phyloP scores from a whole-genome alignment of 2,329 filamentous ascomycete species.

The Trichoderma arundinaceum region DNA sequence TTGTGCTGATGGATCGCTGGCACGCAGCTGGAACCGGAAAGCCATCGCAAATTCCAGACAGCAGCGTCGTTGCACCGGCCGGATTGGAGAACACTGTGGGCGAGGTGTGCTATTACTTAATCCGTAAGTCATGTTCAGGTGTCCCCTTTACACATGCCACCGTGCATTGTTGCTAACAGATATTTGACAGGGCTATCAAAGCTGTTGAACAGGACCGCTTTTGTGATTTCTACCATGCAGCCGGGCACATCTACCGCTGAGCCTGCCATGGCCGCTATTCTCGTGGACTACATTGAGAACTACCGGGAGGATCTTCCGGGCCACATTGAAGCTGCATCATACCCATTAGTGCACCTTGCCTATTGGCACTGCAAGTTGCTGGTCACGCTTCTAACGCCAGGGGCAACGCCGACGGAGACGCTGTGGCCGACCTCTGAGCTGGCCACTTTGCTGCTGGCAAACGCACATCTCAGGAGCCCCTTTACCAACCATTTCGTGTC shows the following conservation, averaged over 20 bases:
- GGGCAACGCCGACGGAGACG: slow-evolving; percentile 60
- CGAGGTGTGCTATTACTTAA: slow-evolving; percentile 66
- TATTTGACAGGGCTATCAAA: slow-evolving; percentile 57
- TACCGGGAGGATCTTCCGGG: slow-evolving; percentile 69
- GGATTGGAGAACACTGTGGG: slow-evolving; percentile 67
- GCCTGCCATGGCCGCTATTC: slow-evolving; percentile 43
- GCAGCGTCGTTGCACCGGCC: slow-evolving; percentile 63
- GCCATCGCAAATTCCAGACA: slow-evolving; percentile 66
- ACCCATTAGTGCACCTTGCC: slow-evolving; percentile 66
- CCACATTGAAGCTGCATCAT: slow-evolving; percentile 56
- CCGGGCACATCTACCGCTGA: slow-evolving; percentile 46
- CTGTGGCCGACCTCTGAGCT: slow-evolving; percentile 66
- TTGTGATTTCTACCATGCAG: slow-evolving; percentile 47
- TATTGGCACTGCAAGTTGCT: slow-evolving; percentile 75
- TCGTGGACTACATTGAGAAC: slow-evolving; percentile 57
- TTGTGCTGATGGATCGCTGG: slow-evolving; percentile 75
- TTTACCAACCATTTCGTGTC: slow-evolving; percentile 71
- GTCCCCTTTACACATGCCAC: too few relatives aligned
- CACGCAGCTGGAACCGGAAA: slow-evolving; percentile 70
- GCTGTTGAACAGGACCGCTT: slow-evolving; percentile 54
- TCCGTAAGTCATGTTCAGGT: slow-evolving; percentile 60
- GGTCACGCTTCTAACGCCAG: slow-evolving; percentile 63
- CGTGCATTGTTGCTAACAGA: slow-evolving; percentile 31
- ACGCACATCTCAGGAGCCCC: slow-evolving; percentile 62
- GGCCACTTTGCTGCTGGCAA: slow-evolving; percentile 61